Base-by-base conservation (phyloP, 768 basidiomycete genomes). In the Tulasnella sp. region DNA sequence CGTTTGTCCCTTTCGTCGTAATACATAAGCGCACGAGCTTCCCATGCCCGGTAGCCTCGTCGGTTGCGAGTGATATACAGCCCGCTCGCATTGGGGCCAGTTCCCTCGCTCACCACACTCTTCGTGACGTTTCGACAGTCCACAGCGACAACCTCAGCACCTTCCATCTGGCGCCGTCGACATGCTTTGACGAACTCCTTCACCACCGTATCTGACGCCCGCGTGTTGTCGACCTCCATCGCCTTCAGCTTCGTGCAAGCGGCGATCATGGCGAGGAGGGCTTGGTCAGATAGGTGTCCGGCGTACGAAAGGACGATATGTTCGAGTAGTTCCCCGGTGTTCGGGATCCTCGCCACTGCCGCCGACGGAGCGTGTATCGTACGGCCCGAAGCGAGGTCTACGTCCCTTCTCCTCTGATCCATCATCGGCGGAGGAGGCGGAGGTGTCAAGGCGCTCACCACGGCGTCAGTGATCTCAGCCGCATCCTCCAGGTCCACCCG, bases 401-500 rank as follows among this genome's bases (percentile, higher is more conserved):
- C 58, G 58, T 51, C 58, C 21, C 48, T 27, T 23, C 58, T 27
- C 21, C 58, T 59, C 15, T 50, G 51, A 26, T 42, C 60, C 13
- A 10, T 51, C 0, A 54, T 27, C 19, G 50, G 38, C 5, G 59
- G 59, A 9, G 50, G 49, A 11, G 47, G 8, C 11, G 51, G 32
- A 0, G 83, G 85, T 1, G 86, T 87, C 32, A 96, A 73, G 0
- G 75, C 74, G 19, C 74, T 73, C 24, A 95, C 69, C n/a, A 92
- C 77, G 2, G 75, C 72, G 69, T 95, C 90, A 1, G 80, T 85
- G 55, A 93, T 80, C 17, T 83, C 78, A 11, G 71, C 70, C 4
- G 88, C 88, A 64, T 90, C 87, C 67, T 95, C 93, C n/a, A 96
- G 73, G 68, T 96, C 93, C 42, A 95, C 72, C 47, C 80, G 80